Evolutionary conservation across 345 rosid genomes (phyloP), one percentile per base, ranked within the genome.

Genomic region (Reutealis trisperma): DNA sequence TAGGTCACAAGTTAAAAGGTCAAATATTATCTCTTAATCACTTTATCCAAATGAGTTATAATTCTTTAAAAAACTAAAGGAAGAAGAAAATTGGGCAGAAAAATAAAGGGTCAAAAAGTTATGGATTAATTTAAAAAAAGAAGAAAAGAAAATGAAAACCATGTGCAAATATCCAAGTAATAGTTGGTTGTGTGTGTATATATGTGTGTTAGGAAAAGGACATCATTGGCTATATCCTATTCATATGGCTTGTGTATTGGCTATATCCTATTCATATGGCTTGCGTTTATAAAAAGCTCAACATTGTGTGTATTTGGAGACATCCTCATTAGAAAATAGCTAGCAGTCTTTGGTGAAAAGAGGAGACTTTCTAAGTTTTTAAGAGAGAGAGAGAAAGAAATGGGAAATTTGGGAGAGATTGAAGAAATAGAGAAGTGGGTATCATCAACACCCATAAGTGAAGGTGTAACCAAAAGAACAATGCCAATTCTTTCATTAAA

Each of bases 401-500:
- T 78, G 79, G 88, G 81, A 73, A 80, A 16, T 72, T 7, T 70
- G 1, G 88, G 83, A 75, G 82, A 82, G 60, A 79, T 72, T 0
- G 81, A 79, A 19, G 85, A 78, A 2, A 70, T 81, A 55, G 83
- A 77, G 77, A 77, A 30, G 8, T 59, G 77, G 77, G 51, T 32
- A 1, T 58, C 11, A 37, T 65, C 67, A 1, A 37, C 37, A 34
- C 37, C 6, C 41, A 37, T 7, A 37, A 37, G 41, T 42, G 45
- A 1, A 42, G 9, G 9, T 42, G 0, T 42, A 2, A 3, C 34
- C 11, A 11, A 68, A 25, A 59, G 42, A 21, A 30, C 70, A 60
- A 61, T 80, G 81, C 90, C 90, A 4, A 19, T 76, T 2, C 54
- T 87, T 18, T 76, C 88, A 2, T 57, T 87, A 63, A 83, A 87